phyloP scores from a whole-genome alignment of 2,329 filamentous ascomycete species.

The Arthrobotrys entomopaga region DNA sequence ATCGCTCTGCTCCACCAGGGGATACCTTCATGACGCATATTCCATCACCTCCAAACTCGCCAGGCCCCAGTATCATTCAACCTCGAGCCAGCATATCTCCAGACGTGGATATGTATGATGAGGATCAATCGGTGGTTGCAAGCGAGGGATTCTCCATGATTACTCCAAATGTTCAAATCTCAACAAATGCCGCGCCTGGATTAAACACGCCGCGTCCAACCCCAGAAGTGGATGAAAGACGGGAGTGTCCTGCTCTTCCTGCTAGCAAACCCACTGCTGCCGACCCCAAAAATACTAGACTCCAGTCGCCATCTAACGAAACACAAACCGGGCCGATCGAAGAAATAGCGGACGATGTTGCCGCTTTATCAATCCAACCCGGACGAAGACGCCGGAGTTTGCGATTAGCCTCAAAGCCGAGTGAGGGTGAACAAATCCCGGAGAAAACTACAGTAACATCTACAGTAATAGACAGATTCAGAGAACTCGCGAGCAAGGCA shows the following conservation, averaged over 20 bases:
- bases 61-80: slow-evolving; percentile 1
- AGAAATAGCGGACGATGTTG: slow-evolving; percentile 20
- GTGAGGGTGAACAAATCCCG: neutral
- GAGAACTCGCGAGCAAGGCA: slow-evolving; percentile 36
- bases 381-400: slow-evolving; percentile 34
- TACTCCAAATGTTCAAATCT: slow-evolving; percentile 19
- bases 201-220: slow-evolving; percentile 43
- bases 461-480: slow-evolving; percentile 40
- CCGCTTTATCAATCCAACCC: slow-evolving; percentile 29
- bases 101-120: no score
- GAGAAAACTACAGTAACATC: neutral
- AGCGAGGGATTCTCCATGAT: slow-evolving; percentile 55
- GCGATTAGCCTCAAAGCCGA: slow-evolving; percentile 23
- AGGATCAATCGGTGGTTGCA: slow-evolving; percentile 37
- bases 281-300: neutral
- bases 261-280: neutral
- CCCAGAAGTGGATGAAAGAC: slow-evolving; percentile 30
- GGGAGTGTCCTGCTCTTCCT: neutral
- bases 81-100: no score
- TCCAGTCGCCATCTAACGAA: neutral
- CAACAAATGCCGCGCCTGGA: slow-evolving; percentile 6
- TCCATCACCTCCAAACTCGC: slow-evolving; percentile 47
- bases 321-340: neutral
- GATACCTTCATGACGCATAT: slow-evolving; percentile 39
- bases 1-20: slow-evolving; percentile 7